Conservation (phyloP, 176 grass and related monocot species). For the Pharus latifolius region DNA sequence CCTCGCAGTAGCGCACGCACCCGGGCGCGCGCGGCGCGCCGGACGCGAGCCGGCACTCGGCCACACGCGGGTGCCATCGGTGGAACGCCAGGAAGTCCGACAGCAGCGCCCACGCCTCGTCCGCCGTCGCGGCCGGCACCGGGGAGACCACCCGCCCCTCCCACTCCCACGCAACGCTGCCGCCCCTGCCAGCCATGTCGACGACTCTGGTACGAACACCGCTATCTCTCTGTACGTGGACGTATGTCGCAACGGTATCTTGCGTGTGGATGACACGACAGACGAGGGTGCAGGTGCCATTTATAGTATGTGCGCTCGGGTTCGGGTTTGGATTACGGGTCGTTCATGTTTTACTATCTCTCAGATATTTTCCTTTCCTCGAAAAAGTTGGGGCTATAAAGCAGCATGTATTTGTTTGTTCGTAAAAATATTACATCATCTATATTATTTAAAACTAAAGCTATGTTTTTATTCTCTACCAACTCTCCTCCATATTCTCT, state of each 20-base stretch:
- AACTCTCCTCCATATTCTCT: too few species aligned
- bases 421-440: too few species aligned
- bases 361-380: too few species aligned
- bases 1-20: constrained; percentile 74
- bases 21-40: constrained; percentile 21
- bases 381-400: too few species aligned
- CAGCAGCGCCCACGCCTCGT: constrained; percentile 64
- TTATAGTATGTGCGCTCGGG: neutral
- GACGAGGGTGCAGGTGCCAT: too few species aligned
- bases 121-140: constrained; percentile 26
- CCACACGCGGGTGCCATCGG: constrained; percentile 59
- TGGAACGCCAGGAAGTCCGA: constrained; percentile 73
- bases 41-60: constrained; percentile 27
- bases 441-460: too few species aligned
- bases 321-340: neutral
- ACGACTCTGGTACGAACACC: neutral
- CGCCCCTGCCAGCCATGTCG: neutral
- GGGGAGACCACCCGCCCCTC: constrained; percentile 33
- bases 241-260: too few species aligned
- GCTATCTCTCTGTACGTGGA: neutral
- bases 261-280: too few species aligned
- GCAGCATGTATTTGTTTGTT: too few species aligned
- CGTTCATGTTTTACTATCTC: too few species aligned
- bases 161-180: constrained; percentile 16
- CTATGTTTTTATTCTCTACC: too few species aligned